Evolutionary conservation across 441 rosid genomes (phyloP), one percentile per base, ranked within the genome.

Genomic region (Gossypium lobatum): DNA sequence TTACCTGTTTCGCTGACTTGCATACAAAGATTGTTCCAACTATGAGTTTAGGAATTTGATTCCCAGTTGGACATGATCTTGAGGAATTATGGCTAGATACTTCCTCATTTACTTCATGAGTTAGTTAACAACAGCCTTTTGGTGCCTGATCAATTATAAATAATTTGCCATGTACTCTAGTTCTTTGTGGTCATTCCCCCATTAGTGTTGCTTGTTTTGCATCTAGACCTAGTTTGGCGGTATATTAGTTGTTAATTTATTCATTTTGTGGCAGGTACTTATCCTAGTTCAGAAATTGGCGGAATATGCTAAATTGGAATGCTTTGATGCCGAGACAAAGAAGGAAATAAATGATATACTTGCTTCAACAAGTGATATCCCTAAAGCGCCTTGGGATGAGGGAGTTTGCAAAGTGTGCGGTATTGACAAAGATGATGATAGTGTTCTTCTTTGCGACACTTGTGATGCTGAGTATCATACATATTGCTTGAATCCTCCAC

Each of bases 371-470:
- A 87, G 81, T 78, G 85, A 87, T 75, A 88, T 91, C 64, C 99
- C 98, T 42, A 95, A 90, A 83, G 98, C 98, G 52, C 98, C 99
- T 21, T 95, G 99, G 99, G 98, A 95, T 81, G 99, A 95, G 78
- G 99, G 98, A 71, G 88, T 95, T 71, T 95, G 99, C 85, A 93
- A 95, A 90, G 92, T 93, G 65, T 95, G 99, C 58, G 99, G 99
- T 66, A 84, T 93, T 58, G 99, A 95, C 85, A 95, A 84, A 87
- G 97, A 95, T 80, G 99, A 95, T 81, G 93, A 93, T 81, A 95
- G 98, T 78, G 99, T 95, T 77, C 93, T 95, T 75, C 79, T 95
- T 69, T 95, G 99, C 81, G 98, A 95, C 84, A 88, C 93, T 66
- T 95, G 99, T 73, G 98, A 95, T 85, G 91, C 98, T 39, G 99